These are phyloP conservation scores for Daldinia bambusicola DNA, from an alignment of 495 filamentous ascomycete genomes.

Conservation along the genomic window DNA sequence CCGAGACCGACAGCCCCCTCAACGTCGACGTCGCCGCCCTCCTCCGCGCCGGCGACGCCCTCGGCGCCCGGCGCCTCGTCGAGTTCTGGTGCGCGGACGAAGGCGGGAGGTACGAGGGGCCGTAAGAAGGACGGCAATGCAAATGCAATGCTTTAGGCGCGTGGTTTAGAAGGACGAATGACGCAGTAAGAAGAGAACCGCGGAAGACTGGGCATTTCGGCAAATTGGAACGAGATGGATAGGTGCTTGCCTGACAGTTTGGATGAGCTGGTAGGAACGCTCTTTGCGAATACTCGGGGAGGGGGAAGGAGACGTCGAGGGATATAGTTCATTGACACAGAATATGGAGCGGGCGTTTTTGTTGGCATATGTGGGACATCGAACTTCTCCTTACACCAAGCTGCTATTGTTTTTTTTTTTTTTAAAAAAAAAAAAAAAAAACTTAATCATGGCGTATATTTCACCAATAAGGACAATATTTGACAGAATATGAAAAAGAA, in stretches of 20 bases:
- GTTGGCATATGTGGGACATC: not conserved
- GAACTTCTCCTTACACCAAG: not conserved
- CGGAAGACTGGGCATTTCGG: not conserved
- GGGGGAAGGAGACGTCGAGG: not conserved
- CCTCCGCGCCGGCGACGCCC: conserved; percentile 75
- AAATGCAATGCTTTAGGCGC: no score
- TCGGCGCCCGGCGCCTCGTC: conserved; percentile 83
- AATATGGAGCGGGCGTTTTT: conserved; percentile 4
- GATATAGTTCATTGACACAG: not conserved
- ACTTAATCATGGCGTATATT: not conserved
- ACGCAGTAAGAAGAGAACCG: not conserved
- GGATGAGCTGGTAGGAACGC: not conserved
- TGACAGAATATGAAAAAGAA: not conserved
- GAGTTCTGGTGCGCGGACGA: conserved; percentile 76
- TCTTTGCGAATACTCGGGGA: not conserved
- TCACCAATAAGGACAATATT: not conserved
- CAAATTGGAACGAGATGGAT: not conserved
- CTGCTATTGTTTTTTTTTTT: not conserved
- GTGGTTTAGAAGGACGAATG: not conserved
- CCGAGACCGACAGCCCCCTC: conserved; percentile 83
- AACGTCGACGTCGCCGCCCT: conserved; percentile 89
- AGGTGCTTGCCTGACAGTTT: not conserved
- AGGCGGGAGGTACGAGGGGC: conserved; percentile 59
- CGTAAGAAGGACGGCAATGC: conserved; percentile 24
- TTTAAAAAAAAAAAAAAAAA: no score